A percentile compares a stretch with the other conserved stretches of the same genome.
Conservation (phyloP, 2,329 filamentous ascomycete genomes). For the Fusarium siculi region DNA sequence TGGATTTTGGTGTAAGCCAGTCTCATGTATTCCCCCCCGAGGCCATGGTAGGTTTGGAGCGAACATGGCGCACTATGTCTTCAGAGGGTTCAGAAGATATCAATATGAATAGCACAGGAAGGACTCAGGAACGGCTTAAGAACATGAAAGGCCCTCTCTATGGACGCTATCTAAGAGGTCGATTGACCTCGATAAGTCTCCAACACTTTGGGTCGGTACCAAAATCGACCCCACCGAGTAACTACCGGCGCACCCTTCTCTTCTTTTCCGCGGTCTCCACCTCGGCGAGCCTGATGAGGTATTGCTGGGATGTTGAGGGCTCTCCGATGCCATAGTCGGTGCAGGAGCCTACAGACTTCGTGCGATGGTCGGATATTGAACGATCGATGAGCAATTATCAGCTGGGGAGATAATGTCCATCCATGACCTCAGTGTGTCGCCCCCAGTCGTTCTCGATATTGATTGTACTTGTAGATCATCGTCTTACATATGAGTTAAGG, state of each 20-base stretch:
- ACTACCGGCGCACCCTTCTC: slow-evolving; percentile 18
- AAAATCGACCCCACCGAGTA: slow-evolving; percentile 12
- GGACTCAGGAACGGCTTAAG: background rate
- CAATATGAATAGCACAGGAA: background rate
- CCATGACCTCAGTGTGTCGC: background rate
- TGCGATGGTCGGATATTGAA: background rate
- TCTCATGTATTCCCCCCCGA: no score
- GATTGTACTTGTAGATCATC: background rate
- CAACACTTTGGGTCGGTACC: slow-evolving; percentile 6
- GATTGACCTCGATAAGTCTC: background rate
- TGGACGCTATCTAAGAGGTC: background rate
- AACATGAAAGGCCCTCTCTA: background rate
- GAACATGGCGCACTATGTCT: background rate
- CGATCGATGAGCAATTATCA: background rate
- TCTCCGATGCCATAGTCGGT: background rate
- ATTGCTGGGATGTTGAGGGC: background rate
- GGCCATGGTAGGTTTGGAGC: background rate
- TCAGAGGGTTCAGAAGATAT: background rate
- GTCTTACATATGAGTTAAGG: background rate
- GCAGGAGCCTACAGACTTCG: background rate
- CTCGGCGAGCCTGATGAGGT: background rate
- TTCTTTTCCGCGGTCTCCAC: slow-evolving; percentile 19
- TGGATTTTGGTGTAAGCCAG: no score
- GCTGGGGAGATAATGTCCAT: background rate
- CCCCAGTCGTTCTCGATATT: background rate